Percentiles rank a stretch among this genome's conserved stretches.
Conservation (phyloP, 2,329 filamentous ascomycete species). For the Rhynchosporium agropyri region DNA sequence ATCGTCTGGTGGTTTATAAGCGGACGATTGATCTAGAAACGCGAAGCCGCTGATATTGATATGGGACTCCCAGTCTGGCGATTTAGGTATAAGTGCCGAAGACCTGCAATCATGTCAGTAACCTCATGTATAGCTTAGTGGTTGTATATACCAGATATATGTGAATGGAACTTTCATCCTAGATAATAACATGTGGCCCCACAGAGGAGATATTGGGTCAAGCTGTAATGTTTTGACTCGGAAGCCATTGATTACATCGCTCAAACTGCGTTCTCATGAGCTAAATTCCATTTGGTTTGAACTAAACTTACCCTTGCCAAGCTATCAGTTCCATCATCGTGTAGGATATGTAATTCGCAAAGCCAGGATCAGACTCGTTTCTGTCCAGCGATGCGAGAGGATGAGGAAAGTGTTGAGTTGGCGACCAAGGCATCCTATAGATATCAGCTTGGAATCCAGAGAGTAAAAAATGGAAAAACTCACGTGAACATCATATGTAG, state of each 20-base stretch:
- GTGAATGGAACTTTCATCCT: constrained; percentile 80
- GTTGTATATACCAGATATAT: constrained; percentile 70
- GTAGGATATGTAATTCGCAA: constrained; percentile 69
- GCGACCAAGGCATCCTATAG: constrained; percentile 66
- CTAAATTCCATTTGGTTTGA: background rate
- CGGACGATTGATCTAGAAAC: constrained; percentile 69
- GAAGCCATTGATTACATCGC: constrained; percentile 89
- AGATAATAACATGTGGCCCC: constrained; percentile 78
- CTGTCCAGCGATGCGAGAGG: constrained; percentile 57
- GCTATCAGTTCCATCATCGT: constrained; percentile 71
- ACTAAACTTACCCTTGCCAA: constrained; percentile 56
- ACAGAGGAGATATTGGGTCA: constrained; percentile 76
- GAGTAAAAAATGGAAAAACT: constrained; percentile 41
- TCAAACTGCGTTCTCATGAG: constrained; percentile 52
- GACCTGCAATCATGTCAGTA: constrained; percentile 51
- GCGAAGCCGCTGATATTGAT: constrained; percentile 78
- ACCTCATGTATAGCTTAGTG: too few species aligned
- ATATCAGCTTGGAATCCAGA: constrained; percentile 62
- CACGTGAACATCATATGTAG: constrained; percentile 89
- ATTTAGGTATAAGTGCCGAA: constrained; percentile 75
- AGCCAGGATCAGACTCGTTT: constrained; percentile 56
- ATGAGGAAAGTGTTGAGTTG: constrained; percentile 62
- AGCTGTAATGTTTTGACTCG: constrained; percentile 73
- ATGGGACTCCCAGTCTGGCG: constrained; percentile 72
- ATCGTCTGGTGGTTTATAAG: constrained; percentile 66